Evolutionary conservation across 257 asterid genomes (phyloP), one percentile per base, ranked within the genome.

Genomic region (Solanum medicagineum): DNA sequence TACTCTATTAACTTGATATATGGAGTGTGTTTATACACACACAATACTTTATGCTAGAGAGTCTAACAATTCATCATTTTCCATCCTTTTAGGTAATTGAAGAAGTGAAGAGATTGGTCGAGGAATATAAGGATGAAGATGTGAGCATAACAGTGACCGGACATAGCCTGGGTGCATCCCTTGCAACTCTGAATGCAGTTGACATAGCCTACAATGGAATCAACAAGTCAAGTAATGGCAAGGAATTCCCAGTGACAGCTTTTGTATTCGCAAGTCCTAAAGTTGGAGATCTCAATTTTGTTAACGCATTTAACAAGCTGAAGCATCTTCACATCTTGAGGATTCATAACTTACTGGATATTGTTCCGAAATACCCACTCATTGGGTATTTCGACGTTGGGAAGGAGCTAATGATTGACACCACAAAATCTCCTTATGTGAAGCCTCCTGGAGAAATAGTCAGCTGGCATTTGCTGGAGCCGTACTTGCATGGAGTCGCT

Each of bases 391-490:
- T 88, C 1, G 95, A 94, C 20, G 94, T 94, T 29, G 98, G 99
- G 22, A 84, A 75, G 19, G 94, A 94, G 77, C 84, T 94, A 66
- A 73, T 2, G 2, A 90, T 94, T 75, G 81, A 75, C 5, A 75
- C 81, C 9, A 47, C 60, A 1, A 75, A 47, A 49, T 75, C 81
- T 8, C 44, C 20, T 45, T 94, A 91, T 82, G 62, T 94, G 84
- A 94, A 92, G 83, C 80, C 88, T 22, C 96, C 93, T 0, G 94
- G 94, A 63, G 89, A 83, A 56, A 6, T 86, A 79, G 10, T 1
- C 3, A 87, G 83, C 10, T 92, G 93, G 95, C 98, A 94, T 85
- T 89, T 70, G 71, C 55, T 95, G 91, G 97, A 95, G 87, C 90
- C 60, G 2, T 91, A 92, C 86, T 71, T 94, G 93, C 99, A 95